Evolutionary conservation across 331 rosid species (phyloP), one percentile per base, ranked within the genome.

Genomic region (Rosa hybrid): DNA sequence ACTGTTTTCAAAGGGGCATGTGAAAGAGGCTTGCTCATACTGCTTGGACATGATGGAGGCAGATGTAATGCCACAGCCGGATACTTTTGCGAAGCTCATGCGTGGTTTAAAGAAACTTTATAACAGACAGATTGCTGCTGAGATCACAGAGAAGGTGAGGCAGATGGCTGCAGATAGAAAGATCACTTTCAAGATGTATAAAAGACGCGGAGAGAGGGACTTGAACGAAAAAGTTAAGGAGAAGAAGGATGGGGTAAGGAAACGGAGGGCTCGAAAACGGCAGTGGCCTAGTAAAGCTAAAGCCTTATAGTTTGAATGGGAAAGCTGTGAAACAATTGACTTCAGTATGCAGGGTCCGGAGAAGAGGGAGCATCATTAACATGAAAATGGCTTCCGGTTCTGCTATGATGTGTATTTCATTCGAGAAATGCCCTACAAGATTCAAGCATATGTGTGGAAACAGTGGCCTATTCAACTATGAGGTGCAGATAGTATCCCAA

Each of bases 91-190:
- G 2, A 93, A 88, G 87, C 93, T 93, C 30, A 86, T 93, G 90
- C 92, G 88, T 2, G 97, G 94, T 42, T 78, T 90, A 69, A 88
- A 68, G 86, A 93, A 91, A 78, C 89, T 93, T 4, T 93, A 86
- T 84, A 84, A 91, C 77, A 86, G 92, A 77, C 83, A 83, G 75
- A 80, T 93, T 81, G 98, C 91, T 12, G 93, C 84, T 53, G 97
- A 93, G 90, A 90, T 93, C 82, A 87, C 93, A 0, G 97, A 93
- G 83, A 93, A 93, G 87, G 97, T 87, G 70, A 90, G 94, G 88
- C 80, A 90, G 90, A 91, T 93, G 98, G 98, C 98, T 64, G 98
- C 89, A 76, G 93, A 88, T 76, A 90, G 91, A 84, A 77, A 91
- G 60, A 78, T 90, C 77, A 93, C 89, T 77, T 93, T 90, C 84